Evolutionary conservation across 1,139 yeast genomes (phyloP).

Genomic region (Suhomyces coccinellae): DNA sequence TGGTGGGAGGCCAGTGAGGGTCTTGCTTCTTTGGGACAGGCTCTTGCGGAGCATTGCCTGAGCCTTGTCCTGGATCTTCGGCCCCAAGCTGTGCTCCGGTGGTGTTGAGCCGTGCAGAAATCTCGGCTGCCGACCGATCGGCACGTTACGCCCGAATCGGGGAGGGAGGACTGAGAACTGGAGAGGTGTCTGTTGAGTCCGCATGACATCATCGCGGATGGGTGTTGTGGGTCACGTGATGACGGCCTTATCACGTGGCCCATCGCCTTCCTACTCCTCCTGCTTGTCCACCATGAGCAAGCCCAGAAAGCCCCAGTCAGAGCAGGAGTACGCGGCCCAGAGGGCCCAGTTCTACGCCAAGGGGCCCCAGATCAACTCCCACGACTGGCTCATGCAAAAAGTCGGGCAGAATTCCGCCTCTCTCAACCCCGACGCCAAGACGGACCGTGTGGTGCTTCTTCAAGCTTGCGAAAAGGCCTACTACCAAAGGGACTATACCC

Average conservation of each 20-base stretch:
- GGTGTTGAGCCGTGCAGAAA: too few relatives aligned
- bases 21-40: too few relatives aligned
- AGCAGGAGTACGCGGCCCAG: slow-evolving; percentile 53
- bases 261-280: background rate
- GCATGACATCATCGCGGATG: too few relatives aligned
- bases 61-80: too few relatives aligned
- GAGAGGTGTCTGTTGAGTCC: too few relatives aligned
- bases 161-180: too few relatives aligned
- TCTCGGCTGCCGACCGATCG: too few relatives aligned
- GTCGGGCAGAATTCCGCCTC: slow-evolving; percentile 18
- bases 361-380: slow-evolving; percentile 55
- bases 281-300: slow-evolving; percentile 4
- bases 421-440: slow-evolving; percentile 30
- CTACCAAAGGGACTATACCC: slow-evolving; percentile 43
- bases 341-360: slow-evolving; percentile 37
- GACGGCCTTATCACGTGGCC: background rate
- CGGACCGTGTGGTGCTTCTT: slow-evolving; percentile 36
- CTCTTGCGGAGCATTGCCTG: too few relatives aligned
- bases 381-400: slow-evolving; percentile 43
- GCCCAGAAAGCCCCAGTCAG: slow-evolving; percentile 56
- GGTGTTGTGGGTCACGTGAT: background rate
- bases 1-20: too few relatives aligned
- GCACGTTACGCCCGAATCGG: too few relatives aligned
- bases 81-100: too few relatives aligned
- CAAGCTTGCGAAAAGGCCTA: slow-evolving; percentile 54